Conservation (phyloP, 192 early-diverging fungal genomes). For the Coemansia sp. region DNA sequence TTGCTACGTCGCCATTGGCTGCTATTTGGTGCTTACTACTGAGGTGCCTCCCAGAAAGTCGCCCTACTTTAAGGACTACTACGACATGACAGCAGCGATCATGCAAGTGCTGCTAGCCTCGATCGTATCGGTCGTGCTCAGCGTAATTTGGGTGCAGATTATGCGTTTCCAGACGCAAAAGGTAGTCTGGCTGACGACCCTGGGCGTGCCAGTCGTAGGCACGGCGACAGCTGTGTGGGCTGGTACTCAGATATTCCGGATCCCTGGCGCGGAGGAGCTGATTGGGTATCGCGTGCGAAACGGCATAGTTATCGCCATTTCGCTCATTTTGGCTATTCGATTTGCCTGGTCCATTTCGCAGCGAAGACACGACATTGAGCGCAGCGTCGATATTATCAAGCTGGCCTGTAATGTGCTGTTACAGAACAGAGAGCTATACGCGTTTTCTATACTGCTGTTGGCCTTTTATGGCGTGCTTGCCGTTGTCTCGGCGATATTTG, state of each 20-base stretch:
- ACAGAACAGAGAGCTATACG: conserved; percentile 47
- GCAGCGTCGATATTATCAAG: conserved; percentile 40
- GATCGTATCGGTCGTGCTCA: conserved; percentile 23
- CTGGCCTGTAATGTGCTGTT: conserved; percentile 42
- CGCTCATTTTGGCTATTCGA: conserved; percentile 43
- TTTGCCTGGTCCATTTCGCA: conserved; percentile 46
- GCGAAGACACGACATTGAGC: conserved; percentile 42
- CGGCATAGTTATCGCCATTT: conserved; percentile 26
- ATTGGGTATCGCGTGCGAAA: conserved; percentile 43
- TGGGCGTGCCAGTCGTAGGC: conserved; percentile 45
- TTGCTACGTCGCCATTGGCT: conserved; percentile 18
- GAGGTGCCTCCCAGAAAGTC: conserved; percentile 35
- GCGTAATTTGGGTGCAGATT: conserved; percentile 45
- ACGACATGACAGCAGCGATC: conserved; percentile 41
- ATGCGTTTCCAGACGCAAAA: conserved; percentile 49
- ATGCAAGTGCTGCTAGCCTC: conserved; percentile 27
- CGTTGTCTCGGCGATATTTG: conserved; percentile 34
- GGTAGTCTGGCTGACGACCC: conserved; percentile 52
- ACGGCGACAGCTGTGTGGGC: conserved; percentile 49
- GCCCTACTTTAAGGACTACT: conserved; percentile 45
- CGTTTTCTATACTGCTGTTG: conserved; percentile 46
- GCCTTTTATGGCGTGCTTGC: conserved; percentile 44
- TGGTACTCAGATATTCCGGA: conserved; percentile 26
- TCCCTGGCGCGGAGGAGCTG: conserved; percentile 36
- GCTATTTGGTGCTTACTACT: conserved; percentile 36